These are phyloP conservation scores for Echinochloa phyllopogon DNA, from an alignment of 176 grass and related monocot species.

Conservation along the genomic window DNA sequence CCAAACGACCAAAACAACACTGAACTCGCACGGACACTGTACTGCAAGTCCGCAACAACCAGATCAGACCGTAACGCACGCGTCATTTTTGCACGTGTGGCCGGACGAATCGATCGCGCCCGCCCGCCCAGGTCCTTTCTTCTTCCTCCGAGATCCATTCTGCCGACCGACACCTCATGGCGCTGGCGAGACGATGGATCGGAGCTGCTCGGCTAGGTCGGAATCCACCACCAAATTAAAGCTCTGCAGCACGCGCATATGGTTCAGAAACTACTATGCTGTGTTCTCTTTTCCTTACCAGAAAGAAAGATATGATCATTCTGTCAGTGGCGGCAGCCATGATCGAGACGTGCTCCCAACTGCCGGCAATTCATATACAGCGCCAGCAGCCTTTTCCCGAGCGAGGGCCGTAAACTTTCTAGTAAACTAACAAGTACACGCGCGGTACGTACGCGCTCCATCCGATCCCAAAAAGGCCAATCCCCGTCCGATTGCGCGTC, in stretches of 20 bases:
- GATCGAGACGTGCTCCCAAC: not conserved
- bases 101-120: not conserved
- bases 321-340: not conserved
- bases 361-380: not conserved
- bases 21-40: not conserved
- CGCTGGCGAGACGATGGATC: not conserved
- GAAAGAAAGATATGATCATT: not conserved
- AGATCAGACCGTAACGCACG: not conserved
- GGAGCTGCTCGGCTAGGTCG: not conserved
- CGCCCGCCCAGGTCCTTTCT: not conserved
- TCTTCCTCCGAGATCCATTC: not conserved
- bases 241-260: too few species aligned
- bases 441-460: not conserved
- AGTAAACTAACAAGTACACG: not conserved
- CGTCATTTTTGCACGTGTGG: constrained; percentile 37
- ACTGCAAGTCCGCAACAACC: constrained; percentile 25
- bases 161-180: not conserved
- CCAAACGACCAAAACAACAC: not conserved
- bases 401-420: not conserved
- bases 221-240: not conserved
- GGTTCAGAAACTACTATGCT: not conserved
- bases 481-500: not conserved
- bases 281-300: not conserved
- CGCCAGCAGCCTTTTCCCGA: not conserved
- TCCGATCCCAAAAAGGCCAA: not conserved